Base-by-base conservation (phyloP, 331 rosid species). In the Acacia concinna region DNA sequence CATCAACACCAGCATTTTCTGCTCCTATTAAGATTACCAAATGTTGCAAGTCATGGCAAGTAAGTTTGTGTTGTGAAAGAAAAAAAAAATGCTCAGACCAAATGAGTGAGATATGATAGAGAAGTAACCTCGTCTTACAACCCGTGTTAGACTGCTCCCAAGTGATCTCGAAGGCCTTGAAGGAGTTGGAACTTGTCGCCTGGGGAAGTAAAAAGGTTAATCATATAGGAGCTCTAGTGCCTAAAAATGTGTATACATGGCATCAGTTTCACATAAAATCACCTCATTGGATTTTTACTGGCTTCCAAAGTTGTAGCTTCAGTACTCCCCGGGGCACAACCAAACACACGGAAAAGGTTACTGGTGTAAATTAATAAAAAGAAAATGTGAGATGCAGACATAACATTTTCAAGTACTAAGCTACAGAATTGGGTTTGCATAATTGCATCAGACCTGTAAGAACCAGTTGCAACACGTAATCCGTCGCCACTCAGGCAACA, bases 231-330 rank as follows among this genome's bases (percentile, higher is more conserved):
- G 13, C 21, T 14, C 51, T 59, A 78, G 49, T 75, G 67, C 7
- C 46, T 38, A 59, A 71, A 47, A 46, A 46, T 46, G 52, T 66
- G 21, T 59, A 31, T 46, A 76, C 20, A 28, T 40, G 73, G 77
- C 10, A 49, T 72, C 12, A 56, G 75, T 75, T 68, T 71, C 13
- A n/a, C 40, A 34, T 35, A 30, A 43, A 66, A 68, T 81, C 84
- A 91, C 99, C 99, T 96, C 99, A 93, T 96, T 68, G 99, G 99
- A 70, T 96, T 96, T 89, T 96, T 96, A 84, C 97, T 96, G 69
- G 99, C 99, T 85, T 96, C 98, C 86, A 96, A 84, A 31, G 98
- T 96, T 68, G 91, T 86, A 23, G 93, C 88, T 82, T 96, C 98
- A 0, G 89, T 56, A 76, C 97, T 90, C 81, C 95, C 99, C 37